These are phyloP conservation scores for Malus fusca DNA, from an alignment of 306 rosid species.

Conservation along the genomic window DNA sequence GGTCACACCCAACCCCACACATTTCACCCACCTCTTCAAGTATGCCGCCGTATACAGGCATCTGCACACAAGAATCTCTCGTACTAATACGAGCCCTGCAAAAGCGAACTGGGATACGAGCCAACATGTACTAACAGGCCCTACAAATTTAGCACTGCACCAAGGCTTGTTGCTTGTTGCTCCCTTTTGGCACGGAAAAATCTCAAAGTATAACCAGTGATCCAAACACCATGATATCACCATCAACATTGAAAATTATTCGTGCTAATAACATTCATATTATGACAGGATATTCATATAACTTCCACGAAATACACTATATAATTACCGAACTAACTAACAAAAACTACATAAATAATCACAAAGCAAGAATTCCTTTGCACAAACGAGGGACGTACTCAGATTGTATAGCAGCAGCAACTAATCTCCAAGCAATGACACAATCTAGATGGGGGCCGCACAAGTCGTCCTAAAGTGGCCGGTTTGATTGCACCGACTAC, in stretches of 20 bases:
- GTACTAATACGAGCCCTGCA: too few species aligned
- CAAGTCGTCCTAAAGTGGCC: conserved; percentile 94
- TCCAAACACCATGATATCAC: not conserved
- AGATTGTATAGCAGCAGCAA: not conserved
- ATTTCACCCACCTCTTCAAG: not conserved
- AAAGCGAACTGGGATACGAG: too few species aligned
- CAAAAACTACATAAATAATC: conserved; percentile 28
- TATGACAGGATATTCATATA: conserved; percentile 24
- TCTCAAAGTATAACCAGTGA: not conserved
- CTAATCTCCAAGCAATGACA: not conserved
- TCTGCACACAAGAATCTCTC: not conserved
- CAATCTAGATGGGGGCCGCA: conserved; percentile 63
- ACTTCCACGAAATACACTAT: conserved; percentile 18
- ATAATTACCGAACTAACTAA: conserved; percentile 26
- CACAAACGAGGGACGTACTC: conserved; percentile 7
- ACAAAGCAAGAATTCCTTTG: conserved; percentile 16
- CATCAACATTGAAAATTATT: conserved; percentile 12
- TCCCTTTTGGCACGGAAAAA: not conserved
- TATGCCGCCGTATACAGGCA: not conserved
- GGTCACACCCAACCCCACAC: not conserved
- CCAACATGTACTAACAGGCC: too few species aligned
- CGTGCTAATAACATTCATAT: conserved; percentile 15
- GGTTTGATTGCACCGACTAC: conserved; percentile 87
- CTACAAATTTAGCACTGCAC: not conserved
- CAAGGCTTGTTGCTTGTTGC: not conserved